Evolutionary conservation across 148 eudicot species (phyloP), one percentile per base, ranked within the genome.

Genomic region (Camellia sinensis): DNA sequence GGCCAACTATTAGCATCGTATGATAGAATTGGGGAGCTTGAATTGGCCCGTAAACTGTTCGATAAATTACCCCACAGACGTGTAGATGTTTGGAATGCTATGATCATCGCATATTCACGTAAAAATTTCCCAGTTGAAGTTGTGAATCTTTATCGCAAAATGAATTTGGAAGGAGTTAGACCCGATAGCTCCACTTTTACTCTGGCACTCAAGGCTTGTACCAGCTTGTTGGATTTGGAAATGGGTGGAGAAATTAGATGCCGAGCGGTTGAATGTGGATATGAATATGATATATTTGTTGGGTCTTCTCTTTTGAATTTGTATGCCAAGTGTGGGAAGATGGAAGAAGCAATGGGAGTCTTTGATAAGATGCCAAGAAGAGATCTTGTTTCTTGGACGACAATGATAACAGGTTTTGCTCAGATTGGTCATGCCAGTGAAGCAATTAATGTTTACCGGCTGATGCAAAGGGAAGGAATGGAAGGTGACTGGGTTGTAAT

Each of bases 151-250:
- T 90, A 88, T 75, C 68, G 62, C 3, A 50, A 62, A 73, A 87
- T 92, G 95, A 68, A 66, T 60, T 66, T 43, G 59, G 89, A 89
- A 66, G 91, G 87, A 40, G 73, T 87, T 54, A 88, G 72, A 78
- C 92, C 91, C n/a, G 98, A 93, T 67, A 93, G 98, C 87, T 93
- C 96, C 8, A 87, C 91, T 21, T 91, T 90, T 76, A 93, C 95
- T 0, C 81, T 91, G 65, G 85, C 88, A 3, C 88, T 93, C 68
- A 93, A 91, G 87, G 93, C 94, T 52, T 93, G 97, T 71, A 57
- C 93, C 0, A 84, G 81, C 74, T 85, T 85, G 79, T 81, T 67
- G 78, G 91, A 91, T 84, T 86, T 89, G 79, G 82, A 84, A 56
- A 84, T 15, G 83, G 97, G 95, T 1, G 88, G 80, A 64, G 87